Evolutionary conservation across 1,284 basidiomycete species (phyloP).

Genomic region (Earliella scabrosa): DNA sequence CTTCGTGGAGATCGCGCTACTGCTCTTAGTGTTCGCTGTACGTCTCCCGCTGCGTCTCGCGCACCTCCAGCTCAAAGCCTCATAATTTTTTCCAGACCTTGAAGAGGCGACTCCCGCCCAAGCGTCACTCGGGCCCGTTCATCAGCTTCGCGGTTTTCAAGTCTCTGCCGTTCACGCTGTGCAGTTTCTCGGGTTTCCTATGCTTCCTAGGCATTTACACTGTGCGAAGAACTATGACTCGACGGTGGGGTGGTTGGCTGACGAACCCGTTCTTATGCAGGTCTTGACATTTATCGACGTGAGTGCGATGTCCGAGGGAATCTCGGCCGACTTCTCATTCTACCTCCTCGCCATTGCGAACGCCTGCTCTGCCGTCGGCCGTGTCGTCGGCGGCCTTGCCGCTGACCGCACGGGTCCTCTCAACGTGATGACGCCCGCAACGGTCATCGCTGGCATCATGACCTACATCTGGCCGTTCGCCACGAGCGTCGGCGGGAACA

Average conservation of each 20-base stretch:
- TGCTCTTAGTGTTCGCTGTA: constrained; percentile 48
- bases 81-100: constrained; percentile 40
- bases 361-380: constrained; percentile 46
- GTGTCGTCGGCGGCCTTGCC: constrained; percentile 43
- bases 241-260: too few relatives aligned
- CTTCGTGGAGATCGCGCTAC: constrained; percentile 50
- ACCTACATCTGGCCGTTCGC: constrained; percentile 66
- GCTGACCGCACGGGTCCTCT: constrained; percentile 50
- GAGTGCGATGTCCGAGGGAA: constrained; percentile 41
- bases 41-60: constrained; percentile 24
- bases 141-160: constrained; percentile 56
- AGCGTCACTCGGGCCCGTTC: constrained; percentile 50
- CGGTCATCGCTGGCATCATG: constrained; percentile 49
- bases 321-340: constrained; percentile 42
- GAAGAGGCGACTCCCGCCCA: constrained; percentile 54
- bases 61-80: constrained; percentile 19
- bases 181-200: constrained; percentile 47
- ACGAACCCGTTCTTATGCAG: constrained; percentile 24
- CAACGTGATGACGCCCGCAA: constrained; percentile 61
- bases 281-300: constrained; percentile 55
- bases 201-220: constrained; percentile 67
- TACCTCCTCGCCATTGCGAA: constrained; percentile 54
- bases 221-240: too few relatives aligned
- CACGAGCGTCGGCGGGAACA: constrained; percentile 41
- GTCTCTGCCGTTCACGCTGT: constrained; percentile 46